phyloP scores from a whole-genome alignment of 495 filamentous ascomycete species.

The Daldinia vernicosa region DNA sequence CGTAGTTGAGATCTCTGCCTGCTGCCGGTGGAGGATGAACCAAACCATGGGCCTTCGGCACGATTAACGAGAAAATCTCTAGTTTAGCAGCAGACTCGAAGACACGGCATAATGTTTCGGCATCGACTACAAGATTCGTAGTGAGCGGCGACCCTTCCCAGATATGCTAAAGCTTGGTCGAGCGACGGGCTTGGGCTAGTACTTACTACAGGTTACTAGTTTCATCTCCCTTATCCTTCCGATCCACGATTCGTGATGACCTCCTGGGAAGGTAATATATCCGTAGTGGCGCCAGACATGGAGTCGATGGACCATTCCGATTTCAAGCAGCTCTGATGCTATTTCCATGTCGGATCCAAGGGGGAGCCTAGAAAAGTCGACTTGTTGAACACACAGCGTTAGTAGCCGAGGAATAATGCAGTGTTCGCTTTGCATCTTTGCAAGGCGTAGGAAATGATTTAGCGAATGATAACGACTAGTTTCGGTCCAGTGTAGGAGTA shows the following conservation, averaged over 20 bases:
- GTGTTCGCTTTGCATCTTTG: not conserved
- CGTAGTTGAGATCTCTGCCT: slow-evolving; percentile 12
- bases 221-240: slow-evolving; percentile 9
- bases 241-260: not conserved
- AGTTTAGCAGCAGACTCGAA: slow-evolving; percentile 4
- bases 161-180: not conserved
- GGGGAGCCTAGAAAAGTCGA: not conserved
- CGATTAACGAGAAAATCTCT: slow-evolving; percentile 16
- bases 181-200: not conserved
- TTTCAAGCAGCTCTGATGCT: not conserved
- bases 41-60: not conserved
- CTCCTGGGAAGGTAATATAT: not conserved
- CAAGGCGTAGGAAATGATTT: not conserved
- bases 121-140: slow-evolving; percentile 8
- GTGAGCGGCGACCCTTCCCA: not conserved
- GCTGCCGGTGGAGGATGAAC: not conserved
- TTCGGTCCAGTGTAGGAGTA: slow-evolving; percentile 12
- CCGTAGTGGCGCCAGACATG: slow-evolving; percentile 8
- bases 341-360: not conserved
- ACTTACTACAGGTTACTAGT: slow-evolving; percentile 23
- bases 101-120: not conserved
- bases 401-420: not conserved
- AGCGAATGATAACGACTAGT: not conserved
- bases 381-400: slow-evolving; percentile 14
- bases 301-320: slow-evolving; percentile 11